Percentiles rank a stretch among this genome's conserved stretches.
Conservation (phyloP, 2,329 filamentous ascomycete species). For the Aspergillus luchuensis region DNA sequence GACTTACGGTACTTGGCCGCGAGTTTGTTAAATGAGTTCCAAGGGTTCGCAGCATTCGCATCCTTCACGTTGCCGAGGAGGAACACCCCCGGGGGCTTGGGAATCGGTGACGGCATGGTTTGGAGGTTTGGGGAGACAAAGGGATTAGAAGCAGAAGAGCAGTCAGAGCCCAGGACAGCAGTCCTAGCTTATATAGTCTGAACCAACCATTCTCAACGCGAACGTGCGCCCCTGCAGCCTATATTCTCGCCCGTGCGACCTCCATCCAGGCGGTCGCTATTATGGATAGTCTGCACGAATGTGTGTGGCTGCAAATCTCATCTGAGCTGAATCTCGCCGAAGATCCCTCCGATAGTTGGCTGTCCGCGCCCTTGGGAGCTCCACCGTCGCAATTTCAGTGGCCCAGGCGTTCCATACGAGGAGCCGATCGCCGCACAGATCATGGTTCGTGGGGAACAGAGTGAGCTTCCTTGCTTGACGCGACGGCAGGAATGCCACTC, state of each 20-base stretch:
- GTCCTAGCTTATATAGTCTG: not conserved
- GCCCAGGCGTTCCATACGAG: constrained; percentile 8
- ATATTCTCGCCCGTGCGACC: constrained; percentile 16
- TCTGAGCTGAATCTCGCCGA: constrained; percentile 21
- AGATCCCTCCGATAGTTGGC: constrained; percentile 21
- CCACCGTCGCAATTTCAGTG: constrained; percentile 15
- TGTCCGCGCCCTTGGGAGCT: constrained; percentile 5
- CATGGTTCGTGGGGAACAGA: constrained; percentile 22
- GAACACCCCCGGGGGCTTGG: constrained; percentile 53
- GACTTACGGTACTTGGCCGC: constrained; percentile 51
- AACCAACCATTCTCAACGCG: not conserved
- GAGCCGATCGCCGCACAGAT: constrained; percentile 27
- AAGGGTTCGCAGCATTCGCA: constrained; percentile 53
- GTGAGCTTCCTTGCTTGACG: constrained; percentile 16
- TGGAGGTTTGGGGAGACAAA: not conserved
- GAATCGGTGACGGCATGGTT: constrained; percentile 52
- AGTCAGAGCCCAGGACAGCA: not conserved
- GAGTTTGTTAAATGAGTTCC: constrained; percentile 53
- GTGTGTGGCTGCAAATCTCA: constrained; percentile 20
- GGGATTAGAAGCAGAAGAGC: not conserved
- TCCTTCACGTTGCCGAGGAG: constrained; percentile 57
- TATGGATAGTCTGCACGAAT: constrained; percentile 11
- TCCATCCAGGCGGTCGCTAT: not conserved
- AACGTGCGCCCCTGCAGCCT: not conserved
- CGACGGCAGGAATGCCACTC: constrained; percentile 13